phyloP scores from a whole-genome alignment of 1,284 basidiomycete species.

The Puccinia hordei region DNA sequence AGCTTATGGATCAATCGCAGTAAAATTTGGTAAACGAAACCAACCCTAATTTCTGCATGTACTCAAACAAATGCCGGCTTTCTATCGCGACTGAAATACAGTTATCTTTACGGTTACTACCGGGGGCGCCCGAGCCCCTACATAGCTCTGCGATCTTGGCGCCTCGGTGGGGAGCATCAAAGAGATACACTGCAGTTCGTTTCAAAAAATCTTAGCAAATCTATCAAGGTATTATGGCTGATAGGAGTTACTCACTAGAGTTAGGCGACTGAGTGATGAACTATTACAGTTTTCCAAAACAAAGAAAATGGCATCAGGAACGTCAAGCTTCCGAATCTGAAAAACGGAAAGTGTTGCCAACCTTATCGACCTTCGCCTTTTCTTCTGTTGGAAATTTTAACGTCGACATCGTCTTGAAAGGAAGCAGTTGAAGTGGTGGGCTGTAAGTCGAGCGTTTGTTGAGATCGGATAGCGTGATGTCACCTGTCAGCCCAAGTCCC shows the following conservation, averaged over 20 bases:
- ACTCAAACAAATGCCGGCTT: slow-evolving; percentile 41
- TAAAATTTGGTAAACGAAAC: neutral
- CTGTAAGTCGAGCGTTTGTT: too few species aligned
- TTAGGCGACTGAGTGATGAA: slow-evolving; percentile 43
- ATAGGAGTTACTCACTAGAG: slow-evolving; percentile 20
- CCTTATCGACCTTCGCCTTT: slow-evolving; percentile 31
- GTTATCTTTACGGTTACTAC: slow-evolving; percentile 22
- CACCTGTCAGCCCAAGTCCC: neutral
- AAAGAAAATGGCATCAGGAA: neutral
- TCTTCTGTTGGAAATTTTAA: slow-evolving; percentile 42
- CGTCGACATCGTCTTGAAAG: slow-evolving; percentile 20
- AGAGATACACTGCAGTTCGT: slow-evolving; percentile 13
- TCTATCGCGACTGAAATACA: slow-evolving; percentile 34
- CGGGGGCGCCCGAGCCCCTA: neutral
- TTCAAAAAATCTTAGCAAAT: neutral
- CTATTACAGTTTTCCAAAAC: neutral
- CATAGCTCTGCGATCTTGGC: slow-evolving; percentile 26
- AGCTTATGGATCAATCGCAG: neutral
- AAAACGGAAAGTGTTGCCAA: neutral
- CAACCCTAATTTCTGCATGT: slow-evolving; percentile 46
- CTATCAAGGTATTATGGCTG: neutral
- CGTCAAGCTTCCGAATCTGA: neutral
- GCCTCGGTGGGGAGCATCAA: slow-evolving; percentile 27
- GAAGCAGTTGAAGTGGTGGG: neutral
- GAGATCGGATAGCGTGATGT: neutral